A percentile compares a stretch with the other conserved stretches of the same genome.
phyloP scores from a whole-genome alignment of 2,329 filamentous ascomycete species.

The Nigrograna mackinnonii region DNA sequence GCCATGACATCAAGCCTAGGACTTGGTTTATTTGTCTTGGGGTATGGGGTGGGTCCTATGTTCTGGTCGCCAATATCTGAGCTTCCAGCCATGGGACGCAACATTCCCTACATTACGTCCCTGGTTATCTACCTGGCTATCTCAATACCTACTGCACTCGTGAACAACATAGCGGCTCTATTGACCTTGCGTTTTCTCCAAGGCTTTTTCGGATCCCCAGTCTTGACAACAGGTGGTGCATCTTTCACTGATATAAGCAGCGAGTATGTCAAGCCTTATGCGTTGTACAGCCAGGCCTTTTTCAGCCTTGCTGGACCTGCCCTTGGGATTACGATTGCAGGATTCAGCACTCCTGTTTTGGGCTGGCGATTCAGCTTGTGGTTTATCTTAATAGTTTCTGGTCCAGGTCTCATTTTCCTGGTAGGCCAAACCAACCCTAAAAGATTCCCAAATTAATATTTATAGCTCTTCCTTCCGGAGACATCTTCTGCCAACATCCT shows the following conservation, averaged over 20 bases:
- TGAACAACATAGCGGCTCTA: constrained; percentile 62
- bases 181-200: constrained; percentile 50
- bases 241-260: constrained; percentile 30
- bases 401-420: constrained; percentile 71
- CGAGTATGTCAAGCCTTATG: constrained; percentile 37
- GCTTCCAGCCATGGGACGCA: constrained; percentile 67
- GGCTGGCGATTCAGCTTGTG: constrained; percentile 86
- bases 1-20: not conserved
- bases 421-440: constrained; percentile 37
- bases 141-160: constrained; percentile 64
- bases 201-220: constrained; percentile 28
- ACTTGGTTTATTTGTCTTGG: not conserved
- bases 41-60: constrained; percentile 41
- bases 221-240: constrained; percentile 27
- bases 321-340: constrained; percentile 65
- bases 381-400: constrained; percentile 79
- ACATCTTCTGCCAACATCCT: constrained; percentile 16
- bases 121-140: constrained; percentile 68
- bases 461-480: constrained; percentile 52
- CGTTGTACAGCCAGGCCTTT: constrained; percentile 47
- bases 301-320: constrained; percentile 64
- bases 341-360: constrained; percentile 69
- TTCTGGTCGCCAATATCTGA: constrained; percentile 53
- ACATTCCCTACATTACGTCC: constrained; percentile 65
- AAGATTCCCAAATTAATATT: constrained; percentile 31